phyloP scores from a whole-genome alignment of 345 rosid genomes.

The Hevea brasiliensis region DNA sequence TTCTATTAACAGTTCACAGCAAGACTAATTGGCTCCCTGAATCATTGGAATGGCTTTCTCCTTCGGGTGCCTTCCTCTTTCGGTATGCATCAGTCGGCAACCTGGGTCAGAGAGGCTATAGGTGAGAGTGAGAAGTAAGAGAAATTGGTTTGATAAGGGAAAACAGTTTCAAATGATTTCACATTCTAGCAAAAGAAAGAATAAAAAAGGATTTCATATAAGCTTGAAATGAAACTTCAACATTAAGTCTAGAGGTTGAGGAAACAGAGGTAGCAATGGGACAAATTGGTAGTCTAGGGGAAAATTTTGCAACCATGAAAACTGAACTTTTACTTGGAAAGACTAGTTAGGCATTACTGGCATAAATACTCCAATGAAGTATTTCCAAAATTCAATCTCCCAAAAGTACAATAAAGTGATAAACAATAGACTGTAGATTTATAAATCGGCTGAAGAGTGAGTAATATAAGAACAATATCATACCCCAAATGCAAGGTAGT shows the following conservation, averaged over 20 bases:
- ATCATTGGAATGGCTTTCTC: constrained; percentile 51
- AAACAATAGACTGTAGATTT: background rate
- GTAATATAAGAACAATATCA: constrained; percentile 10
- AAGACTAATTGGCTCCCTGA: constrained; percentile 38
- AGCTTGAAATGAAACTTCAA: too few species aligned
- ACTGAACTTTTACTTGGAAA: background rate
- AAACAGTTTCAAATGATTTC: background rate
- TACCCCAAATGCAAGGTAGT: constrained; percentile 88
- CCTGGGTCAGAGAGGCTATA: constrained; percentile 34
- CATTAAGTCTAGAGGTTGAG: too few species aligned
- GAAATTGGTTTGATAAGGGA: background rate
- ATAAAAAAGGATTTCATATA: too few species aligned
- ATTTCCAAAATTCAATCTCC: background rate
- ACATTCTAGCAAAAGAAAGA: background rate
- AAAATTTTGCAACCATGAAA: too few species aligned
- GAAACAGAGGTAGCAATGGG: too few species aligned
- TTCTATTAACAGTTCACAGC: constrained; percentile 28
- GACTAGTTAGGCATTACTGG: background rate
- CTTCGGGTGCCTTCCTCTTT: constrained; percentile 52
- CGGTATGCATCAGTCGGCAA: constrained; percentile 52
- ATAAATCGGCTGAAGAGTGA: background rate
- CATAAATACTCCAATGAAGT: background rate
- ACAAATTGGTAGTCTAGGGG: too few species aligned
- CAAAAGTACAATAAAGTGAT: background rate
- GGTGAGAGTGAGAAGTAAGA: background rate